phyloP scores from a whole-genome alignment of 192 early-diverging fungal genomes.

The Diversispora epigaea region DNA sequence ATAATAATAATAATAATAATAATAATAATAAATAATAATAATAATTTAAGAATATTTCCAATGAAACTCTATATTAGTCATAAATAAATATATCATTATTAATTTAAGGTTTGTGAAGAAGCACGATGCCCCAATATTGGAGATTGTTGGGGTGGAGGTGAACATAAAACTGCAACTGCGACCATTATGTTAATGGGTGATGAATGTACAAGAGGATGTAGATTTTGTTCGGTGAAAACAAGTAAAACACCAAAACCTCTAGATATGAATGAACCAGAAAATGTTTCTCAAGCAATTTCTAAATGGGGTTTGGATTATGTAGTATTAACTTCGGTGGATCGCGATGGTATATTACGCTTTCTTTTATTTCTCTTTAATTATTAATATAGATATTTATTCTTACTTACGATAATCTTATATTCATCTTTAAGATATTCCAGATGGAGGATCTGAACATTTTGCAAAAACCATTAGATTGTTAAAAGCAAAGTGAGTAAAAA shows the following conservation, averaged over 20 bases:
- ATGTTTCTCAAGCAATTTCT: slow-evolving; percentile 88
- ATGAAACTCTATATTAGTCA: no score
- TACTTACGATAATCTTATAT: no score
- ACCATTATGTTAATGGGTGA: slow-evolving; percentile 99
- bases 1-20: no score
- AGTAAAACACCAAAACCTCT: slow-evolving; percentile 78
- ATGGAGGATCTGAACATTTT: slow-evolving; percentile 93
- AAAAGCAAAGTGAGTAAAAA: slow-evolving; percentile 69
- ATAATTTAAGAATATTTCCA: no score
- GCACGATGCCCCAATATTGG: slow-evolving; percentile 97
- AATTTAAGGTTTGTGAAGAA: slow-evolving; percentile 85
- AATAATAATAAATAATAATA: no score
- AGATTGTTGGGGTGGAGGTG: slow-evolving; percentile 98
- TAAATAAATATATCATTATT: not conserved
- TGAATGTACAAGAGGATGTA: slow-evolving; percentile 95
- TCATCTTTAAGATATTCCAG: slow-evolving; percentile 66
- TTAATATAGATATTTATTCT: no score
- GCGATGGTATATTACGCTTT: slow-evolving; percentile 65
- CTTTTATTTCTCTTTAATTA: no score
- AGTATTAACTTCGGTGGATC: slow-evolving; percentile 95
- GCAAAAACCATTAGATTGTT: slow-evolving; percentile 86
- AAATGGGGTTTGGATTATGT: slow-evolving; percentile 97
- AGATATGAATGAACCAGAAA: slow-evolving; percentile 88
- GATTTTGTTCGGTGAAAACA: slow-evolving; percentile 98
- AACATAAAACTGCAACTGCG: slow-evolving; percentile 92